Base-by-base conservation (phyloP, 805 yeast genomes). In the Candida corydali region DNA sequence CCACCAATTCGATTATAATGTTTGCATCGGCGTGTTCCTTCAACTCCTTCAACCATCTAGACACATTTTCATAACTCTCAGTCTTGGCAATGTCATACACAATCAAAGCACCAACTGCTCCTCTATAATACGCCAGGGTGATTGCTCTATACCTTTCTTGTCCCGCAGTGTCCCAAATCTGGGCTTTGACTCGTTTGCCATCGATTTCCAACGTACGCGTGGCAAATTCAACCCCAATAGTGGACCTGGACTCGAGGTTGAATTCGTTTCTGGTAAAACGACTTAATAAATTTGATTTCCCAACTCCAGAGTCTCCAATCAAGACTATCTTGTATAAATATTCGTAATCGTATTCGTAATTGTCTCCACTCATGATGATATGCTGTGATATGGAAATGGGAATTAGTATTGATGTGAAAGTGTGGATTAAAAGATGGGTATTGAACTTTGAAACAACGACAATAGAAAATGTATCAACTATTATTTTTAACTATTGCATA, bases 111-210 rank as follows among this genome's bases (percentile, higher is more conserved):
- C 98, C 98, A 37, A 89, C 96, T 1, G 98, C 98, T 28, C 98
- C 98, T 58, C 98, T 77, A 62, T 91, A 91, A 67, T 91, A 91
- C 5, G 98, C 98, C 39, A 93, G 81, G 22, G 98, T 93, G 61
- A 91, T 91, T 30, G 98, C 98, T 52, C 98, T 79, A 70, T 93
- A 91, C 61, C 98, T 80, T 64, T 91, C 98, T 69, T 91, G 98
- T 43, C 98, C 98, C 2, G 98, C 98, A 25, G 98, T 91, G 63
- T 91, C 98, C 98, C 98, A 91, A 50, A 88, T 82, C 63, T 87
- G 95, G 3, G 94, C 91, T 60, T 86, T 86, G 49, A 86, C 82
- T 57, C 86, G 68, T 54, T 83, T 84, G 29, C 87, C 88, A 47
- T 84, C 91, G 44, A 85, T 80, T 52, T 84, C 91, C 39, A 93